Conservation (phyloP, 2,329 filamentous ascomycete genomes). For the Chrysosphaeria jannelii region DNA sequence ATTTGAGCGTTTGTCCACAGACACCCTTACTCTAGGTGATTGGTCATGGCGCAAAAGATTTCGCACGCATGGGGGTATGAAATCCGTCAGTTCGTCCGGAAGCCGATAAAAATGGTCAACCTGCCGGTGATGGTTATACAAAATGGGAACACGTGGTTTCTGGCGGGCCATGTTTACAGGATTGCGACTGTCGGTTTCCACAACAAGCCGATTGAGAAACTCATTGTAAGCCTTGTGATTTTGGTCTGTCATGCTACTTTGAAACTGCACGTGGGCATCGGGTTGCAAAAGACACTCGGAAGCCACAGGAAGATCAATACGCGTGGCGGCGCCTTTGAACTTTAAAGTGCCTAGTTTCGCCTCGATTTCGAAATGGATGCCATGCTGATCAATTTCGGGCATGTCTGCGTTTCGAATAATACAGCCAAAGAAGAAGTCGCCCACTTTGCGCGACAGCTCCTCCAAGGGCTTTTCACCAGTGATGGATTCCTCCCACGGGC, state of each 20-base stretch:
- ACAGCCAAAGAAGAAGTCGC: conserved; percentile 48
- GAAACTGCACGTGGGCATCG: conserved; percentile 28
- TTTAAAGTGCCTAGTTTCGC: conserved; percentile 70
- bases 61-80: conserved; percentile 29
- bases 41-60: conserved; percentile 24
- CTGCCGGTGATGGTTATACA: conserved; percentile 60
- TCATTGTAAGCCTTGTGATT: conserved; percentile 67
- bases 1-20: conserved; percentile 37
- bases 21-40: conserved; percentile 36
- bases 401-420: conserved; percentile 38
- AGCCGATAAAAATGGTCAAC: conserved; percentile 70
- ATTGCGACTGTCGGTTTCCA: conserved; percentile 23
- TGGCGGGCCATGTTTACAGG: conserved; percentile 12
- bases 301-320: conserved; percentile 33
- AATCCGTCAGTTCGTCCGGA: conserved; percentile 22
- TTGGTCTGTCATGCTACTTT: conserved; percentile 67
- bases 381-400: conserved; percentile 27
- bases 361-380: conserved; percentile 69
- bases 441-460: conserved; percentile 43
- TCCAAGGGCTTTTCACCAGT: conserved; percentile 41
- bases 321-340: conserved; percentile 36
- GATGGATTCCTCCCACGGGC: conserved; percentile 35
- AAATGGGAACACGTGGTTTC: conserved; percentile 27
- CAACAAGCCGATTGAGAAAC: conserved; percentile 44
- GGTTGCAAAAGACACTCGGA: conserved; percentile 41